Base-by-base conservation (phyloP, 805 yeast genomes). In the Metschnikowia santaceciliae region DNA sequence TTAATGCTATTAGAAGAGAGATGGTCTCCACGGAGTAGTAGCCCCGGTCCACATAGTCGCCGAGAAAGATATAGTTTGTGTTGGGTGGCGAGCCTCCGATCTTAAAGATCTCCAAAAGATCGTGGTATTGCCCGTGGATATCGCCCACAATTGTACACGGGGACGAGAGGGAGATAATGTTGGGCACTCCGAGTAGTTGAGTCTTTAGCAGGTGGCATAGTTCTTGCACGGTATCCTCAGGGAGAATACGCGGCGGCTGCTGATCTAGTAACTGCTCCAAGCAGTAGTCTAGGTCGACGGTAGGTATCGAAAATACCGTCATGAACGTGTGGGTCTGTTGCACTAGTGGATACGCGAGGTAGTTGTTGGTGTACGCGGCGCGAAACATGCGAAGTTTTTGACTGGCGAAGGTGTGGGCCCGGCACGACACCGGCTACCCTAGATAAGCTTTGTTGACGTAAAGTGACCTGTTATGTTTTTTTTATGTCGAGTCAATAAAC, bases 141-240 rank as follows among this genome's bases (percentile, higher is more conserved):
- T 94, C 99, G 1, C 99, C 99, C 4, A 94, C 97, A 6, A 94
- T 89, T 0, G 98, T 90, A 10, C 94, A 89, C 1, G 99, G 99
- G 2, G 95, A 81, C 34, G 75, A 74, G 6, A 94, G 75, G 41
- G 89, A 86, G 46, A 92, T 89, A 35, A 94, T 95, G 63, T 94
- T 94, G 53, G 96, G 86, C 58, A 89, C 96, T 37, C 76, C 71
- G 17, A 91, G 76, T 46, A 94, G 75, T 53, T 87, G 80, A 50
- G 90, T 94, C 67, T 91, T 94, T 57, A 91, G 74, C 58, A 86
- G 87, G 46, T 55, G 61, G 26, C 69, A 64, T 47, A 74, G 55
- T 43, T 65, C 72, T 53, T 71, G 75, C 5, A 74, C 63, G 17
- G 74, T 70, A 37, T 68, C 71, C 36, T 71, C 68, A 2, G 77